Evolutionary conservation across 192 early-diverging fungal genomes (phyloP), one percentile per base, ranked within the genome.

Genomic region (Umbelopsis isabellina): DNA sequence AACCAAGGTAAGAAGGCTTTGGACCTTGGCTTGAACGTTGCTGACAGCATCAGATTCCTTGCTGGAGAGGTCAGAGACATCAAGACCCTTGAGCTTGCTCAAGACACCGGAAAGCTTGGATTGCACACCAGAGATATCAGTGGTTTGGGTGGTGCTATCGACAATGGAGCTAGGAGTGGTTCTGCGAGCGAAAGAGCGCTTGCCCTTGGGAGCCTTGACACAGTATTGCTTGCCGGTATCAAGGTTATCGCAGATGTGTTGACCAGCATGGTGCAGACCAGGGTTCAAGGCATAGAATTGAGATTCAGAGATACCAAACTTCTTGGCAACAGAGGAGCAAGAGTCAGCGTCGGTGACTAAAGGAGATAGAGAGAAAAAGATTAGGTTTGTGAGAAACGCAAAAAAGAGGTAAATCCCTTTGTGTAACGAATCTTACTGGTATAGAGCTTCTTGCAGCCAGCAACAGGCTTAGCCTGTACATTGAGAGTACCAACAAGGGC

Each of bases 181-280:
- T 61, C 55, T 1, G 27, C 55, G 55, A 61, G 27, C 55, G 30
- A 61, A n/a, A 30, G 55, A 5, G 25, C 55, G 55, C 55, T 61
- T 61, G 27, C 55, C 55, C 55, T 61, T 61, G 55, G 55, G 55
- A 18, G 55, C 55, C 55, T 61, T 61, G 55, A 78, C 68, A 68
- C 76, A 78, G 68, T 78, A 78, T 20, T 72, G 68, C 64, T 73
- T 78, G 61, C 72, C 76, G 23, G 61, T 68, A 23, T 78, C 76
- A 4, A 78, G 67, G 72, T 78, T 78, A 20, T 78, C 76, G 27
- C 76, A 78, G 27, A 66, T n/a, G 51, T 78, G 76, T 4, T 13
- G 20, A 61, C 68, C 76, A 49, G 46, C 45, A 41, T 72, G 68
- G 50, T 78, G 76, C 35, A 78, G 58, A 48, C 71, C 71, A 23